Conservation (phyloP, 768 basidiomycete species). For the Tephrocybe sp. region DNA sequence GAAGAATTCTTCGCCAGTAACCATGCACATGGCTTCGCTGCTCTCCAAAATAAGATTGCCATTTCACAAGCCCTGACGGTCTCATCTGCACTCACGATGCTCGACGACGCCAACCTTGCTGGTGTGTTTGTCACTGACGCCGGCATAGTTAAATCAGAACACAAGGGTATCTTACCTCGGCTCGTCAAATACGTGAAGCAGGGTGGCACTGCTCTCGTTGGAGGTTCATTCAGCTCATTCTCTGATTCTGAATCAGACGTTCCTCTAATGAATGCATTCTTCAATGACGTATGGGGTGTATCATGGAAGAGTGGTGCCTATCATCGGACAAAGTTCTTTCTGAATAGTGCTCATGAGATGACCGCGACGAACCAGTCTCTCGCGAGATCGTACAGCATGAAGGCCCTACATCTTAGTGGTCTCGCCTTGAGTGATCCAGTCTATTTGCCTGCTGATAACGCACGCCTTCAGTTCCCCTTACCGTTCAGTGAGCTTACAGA, state of each 20-base stretch:
- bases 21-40: constrained; percentile 20
- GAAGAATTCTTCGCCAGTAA: constrained; percentile 11
- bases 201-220: constrained; percentile 38
- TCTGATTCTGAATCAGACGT: too few species aligned
- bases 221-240: constrained; percentile 24
- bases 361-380: constrained; percentile 17
- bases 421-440: constrained; percentile 18
- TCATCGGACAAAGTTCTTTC: constrained; percentile 18
- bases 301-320: constrained; percentile 26
- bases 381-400: constrained; percentile 29
- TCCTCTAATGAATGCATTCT: constrained; percentile 15
- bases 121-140: constrained; percentile 38
- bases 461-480: neutral
- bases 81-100: constrained; percentile 17
- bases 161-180: constrained; percentile 26
- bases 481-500: constrained; percentile 21
- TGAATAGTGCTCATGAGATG: constrained; percentile 19
- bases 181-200: constrained; percentile 32
- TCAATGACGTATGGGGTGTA: constrained; percentile 22
- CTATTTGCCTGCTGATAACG: constrained; percentile 20
- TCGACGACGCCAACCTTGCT: constrained; percentile 27
- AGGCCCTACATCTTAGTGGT: constrained; percentile 27
- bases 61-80: constrained; percentile 17
- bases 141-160: constrained; percentile 22
- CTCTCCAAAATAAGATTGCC: constrained; percentile 17